Base-by-base conservation (phyloP, 164 flowering plant species). In the Macadamia tetraphylla region DNA sequence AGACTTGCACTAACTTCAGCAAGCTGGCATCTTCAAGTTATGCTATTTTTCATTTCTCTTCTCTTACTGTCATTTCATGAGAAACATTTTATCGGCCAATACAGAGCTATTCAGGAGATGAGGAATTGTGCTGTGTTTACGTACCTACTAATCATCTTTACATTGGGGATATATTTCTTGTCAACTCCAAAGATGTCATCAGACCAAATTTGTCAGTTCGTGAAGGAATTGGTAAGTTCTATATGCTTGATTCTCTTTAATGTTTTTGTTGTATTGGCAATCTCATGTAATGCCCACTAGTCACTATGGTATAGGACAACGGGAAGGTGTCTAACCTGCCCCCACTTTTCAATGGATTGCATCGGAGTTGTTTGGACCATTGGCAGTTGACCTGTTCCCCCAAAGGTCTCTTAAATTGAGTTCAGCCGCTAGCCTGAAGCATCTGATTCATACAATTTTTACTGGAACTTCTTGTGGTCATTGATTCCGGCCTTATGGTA, bases 131-230 rank as follows among this genome's bases (percentile, higher is more conserved):
- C 81, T 86, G 92, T 74, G 90, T 88, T 58, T 88, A 83, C 69
- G 88, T 88, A 35, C 92, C 92, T 59, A 88, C 92, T 1, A 88
- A 88, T 74, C 90, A 88, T 80, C 90, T 88, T n/a, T 88, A 88
- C 79, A 85, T 88, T 31, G 92, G 92, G 6, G 92, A 88, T 73
- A 79, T 88, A 70, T 86, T 88, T 71, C 77, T 88, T 14, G 79
- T 88, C 71, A 86, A 84, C 70, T 79, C 85, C 70, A 86, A 78
- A 55, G 92, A 88, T 66, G 86, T 88, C 55, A 88, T 88, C 49
- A 83, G 92, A 70, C 92, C 92, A 42, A 86, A 84, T 63, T 73
- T 88, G 65, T 88, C 92, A 0, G 90, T 88, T 63, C 87, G 92
- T 3, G 90, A 88, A 82, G 92, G 92, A 77, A 88, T 88, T 62